Evolutionary conservation across 495 filamentous ascomycete species (phyloP), one percentile per base, ranked within the genome.

Genomic region (Lasiosphaeris hirsuta): DNA sequence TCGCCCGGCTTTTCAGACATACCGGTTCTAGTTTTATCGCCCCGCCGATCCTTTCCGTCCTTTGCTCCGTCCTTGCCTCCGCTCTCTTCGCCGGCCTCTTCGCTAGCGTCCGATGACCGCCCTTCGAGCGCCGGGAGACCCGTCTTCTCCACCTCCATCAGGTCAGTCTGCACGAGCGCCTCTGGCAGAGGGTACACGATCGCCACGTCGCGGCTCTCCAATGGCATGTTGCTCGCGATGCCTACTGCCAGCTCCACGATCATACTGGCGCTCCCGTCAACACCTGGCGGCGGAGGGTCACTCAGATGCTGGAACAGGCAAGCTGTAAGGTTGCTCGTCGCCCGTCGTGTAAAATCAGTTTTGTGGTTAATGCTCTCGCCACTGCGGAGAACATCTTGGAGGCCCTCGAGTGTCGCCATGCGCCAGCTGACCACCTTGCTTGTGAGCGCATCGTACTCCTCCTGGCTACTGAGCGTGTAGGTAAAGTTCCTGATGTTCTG

Each of bases 391-490:
- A 79, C 68, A 54, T 90, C 84, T 59, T 84, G 80, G 10, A 98
- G 79, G n/a, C 92, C 94, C 66, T 97, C 94, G 38, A 98, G 75
- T 14, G 94, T 98, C 3, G 94, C 84, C 62, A 97, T 86, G 40
- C 95, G 86, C 94, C 94, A 98, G 66, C 87, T 90, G 34, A 94
- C 85, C 51, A 97, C 85, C 63, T 91, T 90, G n/a, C 86, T 82
- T 17, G 88, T 86, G 54, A 96, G 80, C 10, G 90, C 92, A 44
- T 97, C 92, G 60, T 87, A 89, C 61, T 98, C 95, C 67, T 96
- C 94, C 18, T 87, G 84, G 40, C 86, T 90, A 53, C 79, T 86
- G 44, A 81, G 68, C 7, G 83, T 81, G 47, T 90, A 86, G 48
- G 83, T 81, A 61, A 86, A 85, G 46, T 81, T 77, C 45, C 95